Evolutionary conservation across 1,284 basidiomycete species (phyloP).

Genomic region (Sporisorium exsertum): DNA sequence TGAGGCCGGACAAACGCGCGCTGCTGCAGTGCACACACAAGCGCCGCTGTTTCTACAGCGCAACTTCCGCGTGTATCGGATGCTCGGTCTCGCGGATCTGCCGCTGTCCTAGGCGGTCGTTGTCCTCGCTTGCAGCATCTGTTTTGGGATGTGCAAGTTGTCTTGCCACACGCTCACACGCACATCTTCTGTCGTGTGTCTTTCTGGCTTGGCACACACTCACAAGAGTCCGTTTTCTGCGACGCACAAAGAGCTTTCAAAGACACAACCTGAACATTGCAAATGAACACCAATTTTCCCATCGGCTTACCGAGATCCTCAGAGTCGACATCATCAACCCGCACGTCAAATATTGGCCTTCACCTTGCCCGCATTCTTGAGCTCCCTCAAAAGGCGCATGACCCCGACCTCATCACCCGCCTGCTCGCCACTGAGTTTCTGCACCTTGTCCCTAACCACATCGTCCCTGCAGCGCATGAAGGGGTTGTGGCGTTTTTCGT

Average conservation of each 20-base stretch:
- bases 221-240: no score
- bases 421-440: not conserved
- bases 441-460: slow-evolving; percentile 69
- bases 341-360: slow-evolving; percentile 57
- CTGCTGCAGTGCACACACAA: not conserved
- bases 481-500: slow-evolving; percentile 76
- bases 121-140: not conserved
- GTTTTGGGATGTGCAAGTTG: not conserved
- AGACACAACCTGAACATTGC: not conserved
- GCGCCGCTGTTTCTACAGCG: slow-evolving; percentile 33
- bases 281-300: no score
- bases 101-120: slow-evolving; percentile 10
- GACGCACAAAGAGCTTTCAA: no score
- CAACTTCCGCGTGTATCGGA: slow-evolving; percentile 33
- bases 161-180: not conserved
- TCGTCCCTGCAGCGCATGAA: slow-evolving; percentile 67
- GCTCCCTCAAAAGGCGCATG: slow-evolving; percentile 80
- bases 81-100: slow-evolving; percentile 16
- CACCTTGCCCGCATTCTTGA: slow-evolving; percentile 77
- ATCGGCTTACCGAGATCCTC: no score
- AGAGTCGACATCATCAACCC: no score
- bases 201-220: no score
- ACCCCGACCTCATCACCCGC: slow-evolving; percentile 74
- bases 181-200: not conserved
- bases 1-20: not conserved